Evolutionary conservation across 73 alveolate genomes (phyloP), one percentile per base, ranked within the genome.

Genomic region (Paramecium octaurelia): DNA sequence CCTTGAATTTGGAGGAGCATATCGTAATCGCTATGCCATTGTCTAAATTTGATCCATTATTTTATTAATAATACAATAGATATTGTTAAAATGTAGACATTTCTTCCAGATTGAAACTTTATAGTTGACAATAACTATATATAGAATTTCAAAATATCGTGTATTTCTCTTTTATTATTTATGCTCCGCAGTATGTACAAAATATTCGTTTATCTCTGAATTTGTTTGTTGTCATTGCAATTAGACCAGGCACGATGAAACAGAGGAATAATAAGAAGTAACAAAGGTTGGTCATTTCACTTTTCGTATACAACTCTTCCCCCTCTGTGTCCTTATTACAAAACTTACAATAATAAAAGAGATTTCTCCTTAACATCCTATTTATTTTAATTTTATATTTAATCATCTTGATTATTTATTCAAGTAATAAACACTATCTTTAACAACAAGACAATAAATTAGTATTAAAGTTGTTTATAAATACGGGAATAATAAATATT

Each of bases 1-100:
- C 34, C 68, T 43, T 9, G 44, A 77, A 38, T 70, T 89, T 23
- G 94, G 94, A 20, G 94, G 94, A 29, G 21, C 91, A 50, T 89
- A 89, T 89, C 75, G 94, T 27, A 69, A 50, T 89, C 59, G 75
- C 16, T 89, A 70, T 71, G 94, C 94, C 21, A n/a, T 89, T 1
- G 94, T 89, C 31, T 12, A 89, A 70, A 42, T 58, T n/a, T 89
- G 94, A 89, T 34, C 69, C 27, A 54, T 54, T 54, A 54, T 54
- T 54, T 54, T 54, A 54, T n/a, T 54, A 54, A 18, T 54, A 54
- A 54, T 18, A 54, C 59, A 18, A 54, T 54, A 54, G 4, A 16
- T 48, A n/a, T 48, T 48, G 20, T 54, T 54, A 54, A 54, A 18
- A 54, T n/a, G 8, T 48, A 48, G 2, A 48, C 60, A 48, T 12